These are phyloP conservation scores for Cercophora sp. DNA, from an alignment of 495 filamentous ascomycete species.

Conservation along the genomic window DNA sequence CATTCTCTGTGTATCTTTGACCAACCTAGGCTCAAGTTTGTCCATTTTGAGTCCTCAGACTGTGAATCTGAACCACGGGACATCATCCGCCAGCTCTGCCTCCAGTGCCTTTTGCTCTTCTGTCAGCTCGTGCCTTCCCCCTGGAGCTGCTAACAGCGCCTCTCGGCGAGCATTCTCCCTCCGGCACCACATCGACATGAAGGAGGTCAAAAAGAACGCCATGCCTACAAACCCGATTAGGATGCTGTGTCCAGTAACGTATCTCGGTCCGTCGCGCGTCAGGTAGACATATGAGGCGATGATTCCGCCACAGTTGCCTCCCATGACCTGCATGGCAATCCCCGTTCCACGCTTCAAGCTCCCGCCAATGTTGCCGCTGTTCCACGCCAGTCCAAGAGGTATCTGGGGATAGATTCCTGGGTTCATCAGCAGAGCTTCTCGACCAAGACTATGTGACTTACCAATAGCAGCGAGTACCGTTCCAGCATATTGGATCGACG, in stretches of 20 bases:
- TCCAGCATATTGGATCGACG: slow-evolving; percentile 63
- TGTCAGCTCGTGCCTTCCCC: slow-evolving; percentile 31
- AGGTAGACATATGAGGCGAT: slow-evolving; percentile 66
- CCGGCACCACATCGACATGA: slow-evolving; percentile 55
- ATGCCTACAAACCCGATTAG: slow-evolving; percentile 43
- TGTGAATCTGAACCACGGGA: slow-evolving; percentile 50
- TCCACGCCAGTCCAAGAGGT: slow-evolving; percentile 70
- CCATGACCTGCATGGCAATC: slow-evolving; percentile 73
- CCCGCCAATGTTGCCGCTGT: slow-evolving; percentile 72
- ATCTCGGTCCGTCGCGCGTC: slow-evolving; percentile 54
- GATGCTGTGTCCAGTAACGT: slow-evolving; percentile 55
- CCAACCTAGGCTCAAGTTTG: too few relatives aligned
- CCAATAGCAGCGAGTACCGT: slow-evolving; percentile 56
- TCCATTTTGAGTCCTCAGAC: slow-evolving; percentile 24
- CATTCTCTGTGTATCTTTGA: too few relatives aligned
- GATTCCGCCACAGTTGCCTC: slow-evolving; percentile 71
- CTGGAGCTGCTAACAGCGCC: slow-evolving; percentile 15
- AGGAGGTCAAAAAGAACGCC: slow-evolving; percentile 47
- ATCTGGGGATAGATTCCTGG: slow-evolving; percentile 69
- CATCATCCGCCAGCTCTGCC: slow-evolving; percentile 42
- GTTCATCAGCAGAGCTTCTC: too few relatives aligned
- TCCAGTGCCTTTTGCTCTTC: slow-evolving; percentile 40
- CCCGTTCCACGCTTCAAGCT: slow-evolving; percentile 71
- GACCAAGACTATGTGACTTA: slow-evolving; percentile 11
- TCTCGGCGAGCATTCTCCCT: slow-evolving; percentile 55